Evolutionary conservation across 2,329 filamentous ascomycete genomes (phyloP), one percentile per base, ranked within the genome.

Genomic region (Xylariaceae sp.): DNA sequence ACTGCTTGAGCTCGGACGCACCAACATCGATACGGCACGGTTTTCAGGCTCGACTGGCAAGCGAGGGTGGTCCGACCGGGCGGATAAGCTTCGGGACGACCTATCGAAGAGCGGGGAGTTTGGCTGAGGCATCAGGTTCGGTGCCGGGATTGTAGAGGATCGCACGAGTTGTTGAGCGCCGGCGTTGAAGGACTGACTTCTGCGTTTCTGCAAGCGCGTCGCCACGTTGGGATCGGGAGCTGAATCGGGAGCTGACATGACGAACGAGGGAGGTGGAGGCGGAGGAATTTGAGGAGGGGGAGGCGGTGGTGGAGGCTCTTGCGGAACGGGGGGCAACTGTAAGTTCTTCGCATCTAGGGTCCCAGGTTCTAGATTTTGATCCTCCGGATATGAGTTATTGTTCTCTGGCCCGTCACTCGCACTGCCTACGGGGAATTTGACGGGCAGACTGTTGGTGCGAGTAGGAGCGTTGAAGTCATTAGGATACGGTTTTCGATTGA

Each of bases 41-140:
- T 65, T 72, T 60, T 64, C 65, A 46, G 62, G 68, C 45, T 60
- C 61, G 6, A 27, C 59, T 58, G 37, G 49, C 12, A 57, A 40
- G 47, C 70, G 67, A 11, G 60, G 56, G 4, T 64, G 60, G 1
- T 73, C 66, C 2, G 73, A 72, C 43, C 80, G 78, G 1, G 74
- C 77, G 8, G 79, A 80, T 31, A 72, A 72, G 61, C 77, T 78
- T 53, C 78, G 73, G 6, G 72, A 73, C 31, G 76, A 72, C 1
- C 67, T 47, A 31, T 76, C 72, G 39, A 70, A 63, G 3, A 67
- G 64, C 3, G 74, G 61, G 11, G 66, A 62, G 31, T 41, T 32
- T 41, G 54, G 60, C 54, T 57, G 55, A 26, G 63, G 55, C 46
- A 57, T 59, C 45, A 66, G 54, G 29, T 53, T 47, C 27, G 63